Evolutionary conservation across 495 filamentous ascomycete species (phyloP).

Genomic region (Xylaria grammica): DNA sequence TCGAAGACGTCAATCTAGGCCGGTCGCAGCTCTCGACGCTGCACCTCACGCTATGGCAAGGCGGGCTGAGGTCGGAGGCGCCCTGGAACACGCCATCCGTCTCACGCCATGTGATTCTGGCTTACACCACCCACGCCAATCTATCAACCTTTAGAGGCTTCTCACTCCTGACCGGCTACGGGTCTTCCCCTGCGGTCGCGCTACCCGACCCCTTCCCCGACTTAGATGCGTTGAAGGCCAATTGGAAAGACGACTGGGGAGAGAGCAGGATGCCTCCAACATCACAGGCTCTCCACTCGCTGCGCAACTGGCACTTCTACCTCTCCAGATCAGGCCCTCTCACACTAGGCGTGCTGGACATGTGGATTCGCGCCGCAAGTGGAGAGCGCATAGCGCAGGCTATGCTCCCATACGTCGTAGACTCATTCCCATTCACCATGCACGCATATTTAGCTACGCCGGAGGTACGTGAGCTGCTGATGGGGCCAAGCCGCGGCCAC

Average conservation of each 20-base stretch:
- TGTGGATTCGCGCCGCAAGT: conserved; percentile 66
- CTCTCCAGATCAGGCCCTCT: conserved; percentile 56
- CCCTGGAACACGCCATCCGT: conserved; percentile 38
- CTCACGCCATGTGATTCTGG: conserved; percentile 46
- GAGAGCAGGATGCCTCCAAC: conserved; percentile 43
- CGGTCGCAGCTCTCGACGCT: conserved; percentile 66
- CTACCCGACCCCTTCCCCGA: conserved; percentile 43
- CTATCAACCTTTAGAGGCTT: conserved; percentile 63
- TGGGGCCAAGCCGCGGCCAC: neutral
- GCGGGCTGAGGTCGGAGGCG: conserved; percentile 30
- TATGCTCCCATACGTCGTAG: conserved; percentile 62
- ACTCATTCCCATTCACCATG: conserved; percentile 49
- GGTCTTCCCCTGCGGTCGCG: conserved; percentile 44
- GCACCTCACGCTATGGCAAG: conserved; percentile 66
- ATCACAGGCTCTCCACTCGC: conserved; percentile 57
- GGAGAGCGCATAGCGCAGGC: conserved; percentile 60
- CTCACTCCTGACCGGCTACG: conserved; percentile 58
- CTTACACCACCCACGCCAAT: conserved; percentile 72
- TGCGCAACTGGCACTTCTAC: conserved; percentile 59
- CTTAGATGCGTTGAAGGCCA: conserved; percentile 43
- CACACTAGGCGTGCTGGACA: conserved; percentile 55
- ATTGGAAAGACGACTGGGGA: conserved; percentile 46
- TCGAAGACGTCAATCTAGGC: conserved; percentile 77
- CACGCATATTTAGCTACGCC: conserved; percentile 29
- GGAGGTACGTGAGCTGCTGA: conserved; percentile 19